Conservation (phyloP, 2,329 filamentous ascomycete genomes). For the Chalaropsis ovoidea region DNA sequence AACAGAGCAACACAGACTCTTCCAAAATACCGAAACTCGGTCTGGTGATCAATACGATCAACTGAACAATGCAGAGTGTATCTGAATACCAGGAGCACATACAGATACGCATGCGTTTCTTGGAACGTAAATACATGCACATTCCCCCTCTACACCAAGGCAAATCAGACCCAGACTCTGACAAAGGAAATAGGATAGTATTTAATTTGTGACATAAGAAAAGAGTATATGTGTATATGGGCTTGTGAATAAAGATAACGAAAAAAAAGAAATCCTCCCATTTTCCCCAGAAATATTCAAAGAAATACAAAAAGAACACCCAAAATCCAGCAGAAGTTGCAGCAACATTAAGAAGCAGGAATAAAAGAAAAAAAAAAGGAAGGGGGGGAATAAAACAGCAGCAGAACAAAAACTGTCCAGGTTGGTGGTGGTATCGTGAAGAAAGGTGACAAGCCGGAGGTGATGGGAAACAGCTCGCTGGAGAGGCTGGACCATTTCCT, state of each 20-base stretch:
- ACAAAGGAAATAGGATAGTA: constrained; percentile 1
- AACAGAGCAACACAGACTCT: too few species aligned
- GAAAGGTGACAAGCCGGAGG: not conserved
- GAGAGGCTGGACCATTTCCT: not conserved
- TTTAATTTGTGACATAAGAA: constrained; percentile 7
- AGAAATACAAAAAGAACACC: not conserved
- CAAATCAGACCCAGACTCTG: not conserved
- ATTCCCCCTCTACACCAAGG: not conserved
- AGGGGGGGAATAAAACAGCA: constrained; percentile 4
- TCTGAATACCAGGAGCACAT: not conserved
- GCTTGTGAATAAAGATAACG: not conserved
- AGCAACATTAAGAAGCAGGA: not conserved
- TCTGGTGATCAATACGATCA: too few species aligned
- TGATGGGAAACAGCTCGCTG: not conserved
- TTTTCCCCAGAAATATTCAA: constrained; percentile 14
- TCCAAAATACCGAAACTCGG: too few species aligned
- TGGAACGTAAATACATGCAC: too few species aligned
- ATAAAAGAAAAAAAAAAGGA: constrained; percentile 16
- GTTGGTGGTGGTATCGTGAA: not conserved
- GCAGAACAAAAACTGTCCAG: not conserved
- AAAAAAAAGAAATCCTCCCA: constrained; percentile 10
- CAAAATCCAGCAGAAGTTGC: not conserved
- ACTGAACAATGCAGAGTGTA: not conserved
- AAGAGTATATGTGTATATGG: not conserved
- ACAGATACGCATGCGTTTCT: too few species aligned